Percentiles rank a stretch among this genome's conserved stretches.
These are phyloP conservation scores for Solanum phureja DNA, from an alignment of 257 asterid species.

Conservation along the genomic window DNA sequence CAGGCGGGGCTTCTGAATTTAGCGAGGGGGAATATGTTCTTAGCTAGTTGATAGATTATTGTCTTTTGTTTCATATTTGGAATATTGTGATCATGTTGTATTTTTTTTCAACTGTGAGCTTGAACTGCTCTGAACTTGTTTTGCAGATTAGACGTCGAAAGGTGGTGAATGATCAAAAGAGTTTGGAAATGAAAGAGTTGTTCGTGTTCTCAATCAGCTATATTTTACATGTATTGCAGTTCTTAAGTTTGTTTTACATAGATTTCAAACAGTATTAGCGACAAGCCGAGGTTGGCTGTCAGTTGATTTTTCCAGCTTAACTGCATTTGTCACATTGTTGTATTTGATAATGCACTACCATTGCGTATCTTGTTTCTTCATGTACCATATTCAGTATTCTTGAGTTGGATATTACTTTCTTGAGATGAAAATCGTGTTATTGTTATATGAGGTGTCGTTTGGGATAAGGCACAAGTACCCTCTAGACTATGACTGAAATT, in stretches of 20 bases:
- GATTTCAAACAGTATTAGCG: conserved; percentile 10
- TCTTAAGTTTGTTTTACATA: conserved; percentile 26
- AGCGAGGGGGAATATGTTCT: background rate
- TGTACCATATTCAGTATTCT: background rate
- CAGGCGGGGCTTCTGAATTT: background rate
- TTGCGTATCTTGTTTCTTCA: background rate
- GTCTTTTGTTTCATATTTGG: background rate
- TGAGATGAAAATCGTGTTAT: background rate
- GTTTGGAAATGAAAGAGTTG: conserved; percentile 57
- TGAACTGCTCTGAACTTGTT: background rate
- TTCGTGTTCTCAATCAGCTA: conserved; percentile 37
- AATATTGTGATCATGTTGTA: background rate
- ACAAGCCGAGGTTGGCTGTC: conserved; percentile 44
- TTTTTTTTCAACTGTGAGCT: background rate
- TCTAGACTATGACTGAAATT: too few relatives aligned
- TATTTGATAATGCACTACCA: background rate
- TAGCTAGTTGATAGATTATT: background rate
- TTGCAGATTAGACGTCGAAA: conserved; percentile 67
- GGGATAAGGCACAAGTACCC: too few relatives aligned
- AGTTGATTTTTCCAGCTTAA: conserved; percentile 39
- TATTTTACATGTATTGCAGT: conserved; percentile 50
- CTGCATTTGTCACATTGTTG: conserved; percentile 48
- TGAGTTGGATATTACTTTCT: background rate
- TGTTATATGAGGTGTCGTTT: background rate
- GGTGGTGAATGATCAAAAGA: conserved; percentile 41